Base-by-base conservation (phyloP, 805 yeast species). In the Hanseniaspora vineae region DNA sequence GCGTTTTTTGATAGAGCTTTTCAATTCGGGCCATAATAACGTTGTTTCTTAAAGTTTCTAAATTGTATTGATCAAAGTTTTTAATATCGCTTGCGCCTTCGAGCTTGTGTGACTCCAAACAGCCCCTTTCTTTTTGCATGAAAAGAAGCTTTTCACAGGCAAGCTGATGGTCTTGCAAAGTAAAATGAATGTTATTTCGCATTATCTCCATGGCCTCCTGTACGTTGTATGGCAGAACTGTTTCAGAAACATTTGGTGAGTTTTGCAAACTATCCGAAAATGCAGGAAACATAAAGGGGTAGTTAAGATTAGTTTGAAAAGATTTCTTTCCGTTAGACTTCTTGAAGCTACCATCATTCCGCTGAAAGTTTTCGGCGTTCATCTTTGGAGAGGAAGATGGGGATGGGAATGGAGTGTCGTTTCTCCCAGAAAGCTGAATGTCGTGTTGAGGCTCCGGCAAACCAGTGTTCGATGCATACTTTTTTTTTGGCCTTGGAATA, bases 141-240 rank as follows among this genome's bases (percentile, higher is more conserved):
- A 86, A 86, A 18, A 70, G 61, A 49, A 81, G 83, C 47, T 89
- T 70, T 50, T 82, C 90, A 29, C 70, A 61, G 78, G 88, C 80
- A 42, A 89, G 62, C 56, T 89, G 88, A 50, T 77, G 72, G 14
- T 77, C 69, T n/a, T 80, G 74, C 47, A 84, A 74, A 44, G 84
- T 80, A 19, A 82, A 81, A 48, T 77, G 70, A 1, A 85, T 73
- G 14, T 83, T 76, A 11, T 75, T 66, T 31, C 73, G 70, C 51
- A 86, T 74, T 9, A 90, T 73, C 13, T 75, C 74, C 20, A 85
- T 72, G 0, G 96, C 96, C 59, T 90, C 96, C 43, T 73, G 68
- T 31, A 89, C 78, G 51, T 95, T 87, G 97, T 97, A 0, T 80
- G 77, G 17, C 13, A 42, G n/a, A 23, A 4, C 29, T 13, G 20